These are phyloP conservation scores for Canavalia ensiformis DNA, from an alignment of 306 rosid species.

Conservation along the genomic window DNA sequence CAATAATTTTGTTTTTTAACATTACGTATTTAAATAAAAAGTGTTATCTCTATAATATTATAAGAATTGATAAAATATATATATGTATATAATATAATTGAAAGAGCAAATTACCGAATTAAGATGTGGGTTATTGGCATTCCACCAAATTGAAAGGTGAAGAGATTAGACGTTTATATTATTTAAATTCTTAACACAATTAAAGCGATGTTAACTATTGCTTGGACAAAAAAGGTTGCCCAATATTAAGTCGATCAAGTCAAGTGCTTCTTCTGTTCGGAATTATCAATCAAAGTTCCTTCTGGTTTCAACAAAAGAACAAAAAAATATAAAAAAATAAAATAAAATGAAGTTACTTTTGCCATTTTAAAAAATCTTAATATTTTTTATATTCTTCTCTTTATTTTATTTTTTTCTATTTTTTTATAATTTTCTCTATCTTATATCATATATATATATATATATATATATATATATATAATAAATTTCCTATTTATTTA, in stretches of 20 bases:
- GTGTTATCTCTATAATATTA: not conserved
- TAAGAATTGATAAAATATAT: not conserved
- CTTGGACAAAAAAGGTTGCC: not conserved
- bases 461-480: too few relatives aligned
- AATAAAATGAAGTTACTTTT: not conserved
- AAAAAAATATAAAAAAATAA: not conserved
- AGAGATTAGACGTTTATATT: not conserved
- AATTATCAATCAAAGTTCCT: slow-evolving; percentile 5
- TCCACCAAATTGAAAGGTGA: not conserved
- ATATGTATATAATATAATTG: not conserved
- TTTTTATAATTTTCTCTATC: not conserved
- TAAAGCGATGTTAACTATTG: not conserved
- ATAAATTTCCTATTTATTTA: too few relatives aligned
- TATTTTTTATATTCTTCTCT: not conserved
- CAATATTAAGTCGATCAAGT: not conserved
- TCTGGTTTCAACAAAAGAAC: not conserved
- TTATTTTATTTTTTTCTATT: not conserved
- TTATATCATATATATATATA: not conserved
- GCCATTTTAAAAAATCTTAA: not conserved
- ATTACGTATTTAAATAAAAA: not conserved
- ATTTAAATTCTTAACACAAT: not conserved
- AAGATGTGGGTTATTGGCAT: not conserved
- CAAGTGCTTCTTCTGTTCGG: not conserved
- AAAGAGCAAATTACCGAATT: not conserved
- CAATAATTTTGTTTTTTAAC: not conserved